A percentile compares a stretch with the other conserved stretches of the same genome.
phyloP scores from a whole-genome alignment of 768 basidiomycete genomes.

The Auricularia heimuer region DNA sequence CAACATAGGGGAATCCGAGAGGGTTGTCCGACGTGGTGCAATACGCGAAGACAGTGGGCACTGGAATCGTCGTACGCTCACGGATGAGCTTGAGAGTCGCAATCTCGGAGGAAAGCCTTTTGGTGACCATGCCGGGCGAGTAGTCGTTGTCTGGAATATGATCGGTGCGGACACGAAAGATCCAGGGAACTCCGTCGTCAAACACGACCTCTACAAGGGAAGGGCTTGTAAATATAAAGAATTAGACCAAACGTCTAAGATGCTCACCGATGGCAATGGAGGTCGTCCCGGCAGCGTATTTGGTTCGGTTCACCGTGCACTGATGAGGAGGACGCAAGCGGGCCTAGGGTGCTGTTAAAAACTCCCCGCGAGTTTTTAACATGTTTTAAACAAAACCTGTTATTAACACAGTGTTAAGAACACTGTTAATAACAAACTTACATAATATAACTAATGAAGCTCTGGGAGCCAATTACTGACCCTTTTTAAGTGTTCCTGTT shows the following conservation, averaged over 20 bases:
- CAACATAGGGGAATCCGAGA: background rate
- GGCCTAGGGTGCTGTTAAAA: background rate
- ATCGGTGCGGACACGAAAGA: background rate
- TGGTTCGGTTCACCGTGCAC: background rate
- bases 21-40: background rate
- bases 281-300: background rate
- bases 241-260: background rate
- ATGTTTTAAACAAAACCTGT: too few species aligned
- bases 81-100: slow-evolving; percentile 19
- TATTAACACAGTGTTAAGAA: too few species aligned
- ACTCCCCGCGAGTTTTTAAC: too few species aligned
- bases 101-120: slow-evolving; percentile 7
- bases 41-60: slow-evolving; percentile 17
- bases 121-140: slow-evolving; percentile 1
- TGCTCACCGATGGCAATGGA: background rate
- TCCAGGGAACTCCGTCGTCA: background rate
- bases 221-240: background rate
- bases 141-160: background rate
- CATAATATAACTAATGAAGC: too few species aligned
- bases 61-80: slow-evolving; percentile 13
- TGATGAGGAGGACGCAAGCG: background rate
- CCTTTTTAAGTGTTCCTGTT: too few species aligned
- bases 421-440: too few species aligned
- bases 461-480: too few species aligned
- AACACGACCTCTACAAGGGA: background rate